Base-by-base conservation (phyloP, 2,329 filamentous ascomycete species). In the Zymoseptoria ardabiliae region DNA sequence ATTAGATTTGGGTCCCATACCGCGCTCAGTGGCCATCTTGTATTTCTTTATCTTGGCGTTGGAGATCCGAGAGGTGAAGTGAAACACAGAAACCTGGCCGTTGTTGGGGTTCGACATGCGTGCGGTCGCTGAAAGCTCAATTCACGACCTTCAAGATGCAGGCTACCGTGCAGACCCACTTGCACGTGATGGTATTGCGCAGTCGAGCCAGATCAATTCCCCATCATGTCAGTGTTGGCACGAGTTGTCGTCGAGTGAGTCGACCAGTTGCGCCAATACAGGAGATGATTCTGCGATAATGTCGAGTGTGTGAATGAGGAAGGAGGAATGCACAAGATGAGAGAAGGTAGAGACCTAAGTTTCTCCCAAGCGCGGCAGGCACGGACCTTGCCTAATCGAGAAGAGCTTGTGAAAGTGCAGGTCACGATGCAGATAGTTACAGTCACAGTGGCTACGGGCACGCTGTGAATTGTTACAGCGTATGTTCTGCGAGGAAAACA, bases 11-110 rank as follows among this genome's bases (percentile, higher is more conserved):
- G 53, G 55, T 52, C 57, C 59, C 69, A 71, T 70, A 53, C 68
- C 65, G 52, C 66, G 58, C 53, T 67, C 60, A 23, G 66, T 69
- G 25, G 67, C 65, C 35, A 62, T 57, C 54, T 65, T 63, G 55
- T 67, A 69, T 59, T 70, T 71, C 22, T 58, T 59, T 25, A 68
- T 66, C 60, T 69, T 69, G 35, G 67, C 68, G 51, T 57, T 63
- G 8, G 68, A 68, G 54, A 70, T 66, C 50, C 61, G 50, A n/a
- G 62, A 61, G 53, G 62, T 68, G 58, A 70, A 69, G 59, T 70
- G 68, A 57, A 70, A 69, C 25, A 67, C 67, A 20, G 61, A 63
- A 23, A 68, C 63, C 10, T 52, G 21, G 50, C 50, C 50, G 50
- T 52, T 52, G 23, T 52, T 52, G 21, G 50, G 23, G 13, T 45